Base-by-base conservation (phyloP, 106 monocot genomes). In the Dendrobium officinale region DNA sequence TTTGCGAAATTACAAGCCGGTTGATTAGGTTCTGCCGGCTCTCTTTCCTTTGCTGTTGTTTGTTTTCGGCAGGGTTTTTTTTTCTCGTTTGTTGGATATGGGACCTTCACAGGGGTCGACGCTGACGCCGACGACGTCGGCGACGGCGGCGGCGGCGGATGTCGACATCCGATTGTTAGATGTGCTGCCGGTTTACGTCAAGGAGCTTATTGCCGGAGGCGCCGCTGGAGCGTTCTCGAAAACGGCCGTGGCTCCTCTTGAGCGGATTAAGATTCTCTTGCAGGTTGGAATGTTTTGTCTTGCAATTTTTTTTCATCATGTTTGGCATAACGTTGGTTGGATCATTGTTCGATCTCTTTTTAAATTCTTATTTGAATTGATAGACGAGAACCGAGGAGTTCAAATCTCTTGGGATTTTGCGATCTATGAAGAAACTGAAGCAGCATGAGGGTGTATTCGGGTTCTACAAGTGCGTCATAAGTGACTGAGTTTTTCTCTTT, bases 341-440 rank as follows among this genome's bases (percentile, higher is more conserved):
- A 42, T 64, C 9, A 67, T 44, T 41, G 29, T 40, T 76, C 27
- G 8, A 48, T 76, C 2, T 76, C 76, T 7, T 58, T 56, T 4
- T 6, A 16, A 41, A 3, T 54, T 77, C 7, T 77, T 51, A 22
- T 77, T 51, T 77, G 51, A 16, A 18, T 54, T 54, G 77, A 77
- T 74, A 97, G 97, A 97, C 97, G 67, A 85, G 92, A 81, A 89
- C 85, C 67, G 85, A 90, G 64, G 93, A 78, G 24, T 97, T 94
- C 44, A 89, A 89, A 58, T 90, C 94, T 84, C 86, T 94, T 72
- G 94, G 97, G 13, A 82, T 94, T 73, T 80, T 82, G 48, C 86
- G 82, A 81, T 88, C 97, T 18, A 74, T 97, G 80, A 91, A 73
- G 84, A 94, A 90, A 67, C 56, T 97, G 83, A 86, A 80, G 81